These are phyloP conservation scores for Ehretia macrophylla DNA, from an alignment of 257 asterid genomes.

Conservation along the genomic window DNA sequence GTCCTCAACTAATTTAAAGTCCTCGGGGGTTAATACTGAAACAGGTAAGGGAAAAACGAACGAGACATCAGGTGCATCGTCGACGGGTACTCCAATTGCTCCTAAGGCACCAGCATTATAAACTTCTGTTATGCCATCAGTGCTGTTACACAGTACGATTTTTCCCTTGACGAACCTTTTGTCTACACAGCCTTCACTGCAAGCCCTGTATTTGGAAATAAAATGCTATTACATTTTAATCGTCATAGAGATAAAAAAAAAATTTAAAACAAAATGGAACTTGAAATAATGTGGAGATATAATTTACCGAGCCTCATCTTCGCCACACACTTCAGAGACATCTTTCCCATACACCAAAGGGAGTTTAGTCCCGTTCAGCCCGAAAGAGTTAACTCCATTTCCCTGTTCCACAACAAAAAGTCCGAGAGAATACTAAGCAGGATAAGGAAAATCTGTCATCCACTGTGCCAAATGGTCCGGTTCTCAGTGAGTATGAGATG, in stretches of 20 bases:
- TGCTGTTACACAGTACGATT: constrained; percentile 11
- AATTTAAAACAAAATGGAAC: not conserved
- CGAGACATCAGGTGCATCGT: not conserved
- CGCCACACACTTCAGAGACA: constrained; percentile 3
- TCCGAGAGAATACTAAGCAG: too few species aligned
- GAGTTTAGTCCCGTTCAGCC: constrained; percentile 6
- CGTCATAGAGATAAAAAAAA: not conserved
- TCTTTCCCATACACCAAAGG: constrained; percentile 18
- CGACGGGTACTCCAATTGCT: not conserved
- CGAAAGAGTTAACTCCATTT: constrained; percentile 21
- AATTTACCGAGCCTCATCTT: constrained; percentile 3
- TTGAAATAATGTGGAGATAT: not conserved
- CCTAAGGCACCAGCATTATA: constrained; percentile 6
- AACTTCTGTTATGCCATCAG: constrained; percentile 5
- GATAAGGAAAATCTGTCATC: too few species aligned
- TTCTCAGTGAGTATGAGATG: too few species aligned
- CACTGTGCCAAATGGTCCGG: too few species aligned
- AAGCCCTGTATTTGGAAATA: too few species aligned
- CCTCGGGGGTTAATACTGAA: not conserved
- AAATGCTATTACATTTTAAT: not conserved
- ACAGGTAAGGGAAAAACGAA: not conserved
- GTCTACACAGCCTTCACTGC: constrained; percentile 8
- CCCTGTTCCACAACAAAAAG: constrained; percentile 18
- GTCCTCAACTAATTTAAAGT: constrained; percentile 3
- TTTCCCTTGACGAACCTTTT: constrained; percentile 19